Conservation (phyloP, 2,329 filamentous ascomycete genomes). For the Arthroderma sp. region DNA sequence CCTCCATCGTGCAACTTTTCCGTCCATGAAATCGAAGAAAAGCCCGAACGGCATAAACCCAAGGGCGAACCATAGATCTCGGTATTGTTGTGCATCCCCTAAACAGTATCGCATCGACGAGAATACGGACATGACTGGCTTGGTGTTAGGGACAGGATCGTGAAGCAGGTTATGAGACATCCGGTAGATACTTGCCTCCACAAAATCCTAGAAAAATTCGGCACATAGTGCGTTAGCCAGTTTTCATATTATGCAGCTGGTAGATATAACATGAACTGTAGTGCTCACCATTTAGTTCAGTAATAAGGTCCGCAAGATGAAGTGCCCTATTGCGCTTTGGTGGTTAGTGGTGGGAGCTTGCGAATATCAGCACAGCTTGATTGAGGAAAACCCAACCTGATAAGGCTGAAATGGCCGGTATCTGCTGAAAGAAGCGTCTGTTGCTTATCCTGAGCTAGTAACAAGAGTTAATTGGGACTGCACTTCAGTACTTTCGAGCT, state of each 20-base stretch:
- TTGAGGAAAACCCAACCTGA: slow-evolving; percentile 24
- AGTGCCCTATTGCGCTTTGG: slow-evolving; percentile 25
- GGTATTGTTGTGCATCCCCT: slow-evolving; percentile 50
- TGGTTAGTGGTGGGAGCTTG: background rate
- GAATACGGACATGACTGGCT: slow-evolving; percentile 76
- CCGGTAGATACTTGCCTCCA: slow-evolving; percentile 27
- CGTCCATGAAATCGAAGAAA: slow-evolving; percentile 98
- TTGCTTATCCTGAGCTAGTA: slow-evolving; percentile 35
- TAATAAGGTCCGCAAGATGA: slow-evolving; percentile 38
- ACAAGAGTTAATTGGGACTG: background rate
- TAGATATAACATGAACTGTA: background rate
- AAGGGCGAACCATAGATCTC: slow-evolving; percentile 69
- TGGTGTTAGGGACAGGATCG: background rate
- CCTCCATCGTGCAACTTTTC: slow-evolving; percentile 89
- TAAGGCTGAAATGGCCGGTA: slow-evolving; percentile 37
- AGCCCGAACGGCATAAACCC: slow-evolving; percentile 80
- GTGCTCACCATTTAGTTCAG: slow-evolving; percentile 35
- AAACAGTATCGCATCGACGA: slow-evolving; percentile 89
- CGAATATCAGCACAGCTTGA: slow-evolving; percentile 4
- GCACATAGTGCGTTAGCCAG: no score
- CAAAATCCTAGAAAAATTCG: slow-evolving; percentile 29
- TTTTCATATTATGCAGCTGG: no score
- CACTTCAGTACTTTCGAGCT: background rate
- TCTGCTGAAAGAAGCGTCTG: slow-evolving; percentile 36
- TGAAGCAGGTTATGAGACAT: background rate